Base-by-base conservation (phyloP, 2,329 filamentous ascomycete species). In the Cordyceps cateniannulata region DNA sequence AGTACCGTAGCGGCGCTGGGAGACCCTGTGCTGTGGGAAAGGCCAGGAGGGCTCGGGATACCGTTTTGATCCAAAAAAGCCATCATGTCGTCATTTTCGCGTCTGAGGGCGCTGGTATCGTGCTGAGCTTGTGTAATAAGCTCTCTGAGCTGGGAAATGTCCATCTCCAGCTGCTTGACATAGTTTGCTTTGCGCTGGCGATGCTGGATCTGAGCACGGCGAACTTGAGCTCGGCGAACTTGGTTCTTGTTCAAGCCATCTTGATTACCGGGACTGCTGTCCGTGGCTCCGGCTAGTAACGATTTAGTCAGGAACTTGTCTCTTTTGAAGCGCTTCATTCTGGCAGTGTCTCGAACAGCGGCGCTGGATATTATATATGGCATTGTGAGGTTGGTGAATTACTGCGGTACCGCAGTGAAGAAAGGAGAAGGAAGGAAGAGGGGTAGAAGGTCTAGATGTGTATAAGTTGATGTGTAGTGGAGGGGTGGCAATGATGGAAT, bases 151-250 rank as follows among this genome's bases (percentile, higher is more conserved):
- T 74, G 72, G 16, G 75, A 72, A 20, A 81, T 70, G 65, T 84
- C 80, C 62, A 77, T 71, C 72, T 84, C 81, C 32, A 84, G 77
- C 70, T 83, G 73, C 66, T 77, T 78, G 63, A 80, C 75, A 67
- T 84, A 82, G 67, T 83, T 78, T 55, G 78, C 80, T 66, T 83
- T 84, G 66, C 81, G 79, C 68, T 81, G 77, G 18, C 81, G 80
- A 65, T 84, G 81, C 67, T 82, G 77, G 42, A 79, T 76, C 73
- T 84, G 81, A 2, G 81, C 81, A 24, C 74, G 76, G 3, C 81
- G 72, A 56, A 84, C 81, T 63, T 84, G 81, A 3, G 77, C 76
- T 0, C 81, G 76, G 5, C 81, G 77, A 18, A 73, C 63, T 66
- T 78, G 74, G 24, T 77, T 72, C 68, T 80, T 81, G 58, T 53